Base-by-base conservation (phyloP, 352 stramenopile species). In the Aphanomyces stellatus region DNA sequence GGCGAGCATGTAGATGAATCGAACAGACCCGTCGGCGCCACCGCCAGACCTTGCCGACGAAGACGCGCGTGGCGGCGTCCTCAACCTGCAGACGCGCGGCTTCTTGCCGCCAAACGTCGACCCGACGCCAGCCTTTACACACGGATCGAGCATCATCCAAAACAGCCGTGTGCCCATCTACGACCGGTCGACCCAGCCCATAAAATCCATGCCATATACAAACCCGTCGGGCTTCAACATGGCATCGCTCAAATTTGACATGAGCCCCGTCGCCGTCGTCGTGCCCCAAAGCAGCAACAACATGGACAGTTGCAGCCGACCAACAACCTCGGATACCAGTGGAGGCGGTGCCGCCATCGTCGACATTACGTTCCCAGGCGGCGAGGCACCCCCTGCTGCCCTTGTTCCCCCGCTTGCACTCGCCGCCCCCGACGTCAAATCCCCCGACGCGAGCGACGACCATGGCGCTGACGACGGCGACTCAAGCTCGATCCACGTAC, bases 201-300 rank as follows among this genome's bases (percentile, higher is more conserved):
- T 75, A 55, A 76, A 75, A 0, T 33, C 72, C 3, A 72, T 74
- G 34, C 80, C 82, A 2, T 85, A 85, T 65, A 84, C 80, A 1
- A 85, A 85, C 33, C 77, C 82, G 5, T 79, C 75, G 19, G 79
- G 85, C 13, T 90, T 87, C 69, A 91, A 91, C 43, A 72, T 91
- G 22, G 79, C 82, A 37, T 71, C 78, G n/a, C 69, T 93, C 30
- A 93, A 90, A 66, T 90, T 91, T 49, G 85, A 93, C 69, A 74
- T 93, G 62, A 28, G 61, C 17, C 37, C 72, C 37, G n/a, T 46
- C 37, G 37, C n/a, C n/a, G n/a, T n/a, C n/a, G n/a, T n/a, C n/a
- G n/a, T n/a, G n/a, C n/a, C n/a, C n/a, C n/a, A n/a, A n/a, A n/a
- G n/a, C n/a, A n/a, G n/a, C n/a, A n/a, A n/a, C n/a, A n/a, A n/a